Base-by-base conservation (phyloP, 2,329 filamentous ascomycete species). In the Xylaria polymorpha region DNA sequence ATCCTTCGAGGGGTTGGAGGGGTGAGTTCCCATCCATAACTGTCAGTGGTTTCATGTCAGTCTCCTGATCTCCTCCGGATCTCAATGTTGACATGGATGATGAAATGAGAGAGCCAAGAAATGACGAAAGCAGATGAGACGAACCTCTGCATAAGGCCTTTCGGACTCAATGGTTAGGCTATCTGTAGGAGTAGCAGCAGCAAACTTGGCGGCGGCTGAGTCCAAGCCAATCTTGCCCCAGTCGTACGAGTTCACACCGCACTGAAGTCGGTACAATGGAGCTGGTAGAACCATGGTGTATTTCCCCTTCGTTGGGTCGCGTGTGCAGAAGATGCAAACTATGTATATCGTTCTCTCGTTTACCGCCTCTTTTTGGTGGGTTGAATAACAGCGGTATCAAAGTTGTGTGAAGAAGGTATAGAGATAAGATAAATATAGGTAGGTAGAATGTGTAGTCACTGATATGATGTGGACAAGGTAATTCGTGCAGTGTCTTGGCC, bases 11-110 rank as follows among this genome's bases (percentile, higher is more conserved):
- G 96, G 96, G 77, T 98, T 94, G 55, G 94, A 97, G 53, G 95
- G 94, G 78, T 99, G 96, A 0, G 95, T 98, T 78, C 96, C 96
- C 96, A 99, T 99, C 96, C 96, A 99, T 77, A 99, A 85, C 94
- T 98, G 29, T 32, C 6, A 22, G 15, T 12, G 32, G 1, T 43
- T 63, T 48, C 32, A 64, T 61, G 43, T 71, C 20, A 72, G 65
- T 55, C 35, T 53, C 32, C 15, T 9, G 44, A 10, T 50, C 10
- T 6, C n/a, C 32, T 32, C 48, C 10, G 5, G 15, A 5, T n/a
- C 7, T 32, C 15, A 51, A 10, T 5, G 10, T 15, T 3, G 25
- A 14, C 4, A 18, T 9, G 18, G 5, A 18, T 3, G 14, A 32
- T 18, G 1, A 4, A 25, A 18, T 4, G 7, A 12, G 12, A 15